Evolutionary conservation across 805 yeast genomes (phyloP).

Genomic region (Lachancea nothofagi): DNA sequence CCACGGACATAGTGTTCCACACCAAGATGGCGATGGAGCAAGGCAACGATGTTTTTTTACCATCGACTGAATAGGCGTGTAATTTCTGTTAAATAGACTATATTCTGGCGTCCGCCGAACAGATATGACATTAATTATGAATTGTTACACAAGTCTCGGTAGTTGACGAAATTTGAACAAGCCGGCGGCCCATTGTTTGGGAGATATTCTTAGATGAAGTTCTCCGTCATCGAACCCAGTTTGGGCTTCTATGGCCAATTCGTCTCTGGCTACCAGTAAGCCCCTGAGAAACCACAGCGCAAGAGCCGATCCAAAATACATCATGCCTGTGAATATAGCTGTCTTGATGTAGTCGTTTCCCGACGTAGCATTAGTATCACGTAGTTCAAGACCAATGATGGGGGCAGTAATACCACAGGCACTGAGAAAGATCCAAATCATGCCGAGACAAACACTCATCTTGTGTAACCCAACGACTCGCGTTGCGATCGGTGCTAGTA

Average conservation of each 20-base stretch:
- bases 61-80: slow-evolving; percentile 5
- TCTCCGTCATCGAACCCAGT: slow-evolving; percentile 28
- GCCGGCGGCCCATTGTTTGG: slow-evolving; percentile 6
- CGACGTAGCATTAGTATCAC: slow-evolving; percentile 29
- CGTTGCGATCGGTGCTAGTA: slow-evolving; percentile 46
- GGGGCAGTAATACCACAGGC: slow-evolving; percentile 51
- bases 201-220: slow-evolving; percentile 17
- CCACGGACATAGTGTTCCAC: slow-evolving; percentile 67
- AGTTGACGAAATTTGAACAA: slow-evolving; percentile 8
- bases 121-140: neutral
- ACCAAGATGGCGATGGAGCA: slow-evolving; percentile 67
- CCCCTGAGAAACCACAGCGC: slow-evolving; percentile 45
- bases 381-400: slow-evolving; percentile 51
- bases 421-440: slow-evolving; percentile 52
- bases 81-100: too few species aligned
- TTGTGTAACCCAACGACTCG: slow-evolving; percentile 50
- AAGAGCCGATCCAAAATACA: slow-evolving; percentile 43
- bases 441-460: slow-evolving; percentile 43
- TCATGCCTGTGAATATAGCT: slow-evolving; percentile 54
- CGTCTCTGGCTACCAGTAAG: slow-evolving; percentile 49
- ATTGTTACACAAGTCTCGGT: neutral
- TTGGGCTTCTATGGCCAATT: slow-evolving; percentile 22
- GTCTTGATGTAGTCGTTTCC: slow-evolving; percentile 45
- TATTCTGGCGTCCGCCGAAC: too few species aligned
- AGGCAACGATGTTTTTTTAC: slow-evolving; percentile 54